phyloP scores from a whole-genome alignment of 352 stramenopile genomes.

The Globisporangium viniferum region DNA sequence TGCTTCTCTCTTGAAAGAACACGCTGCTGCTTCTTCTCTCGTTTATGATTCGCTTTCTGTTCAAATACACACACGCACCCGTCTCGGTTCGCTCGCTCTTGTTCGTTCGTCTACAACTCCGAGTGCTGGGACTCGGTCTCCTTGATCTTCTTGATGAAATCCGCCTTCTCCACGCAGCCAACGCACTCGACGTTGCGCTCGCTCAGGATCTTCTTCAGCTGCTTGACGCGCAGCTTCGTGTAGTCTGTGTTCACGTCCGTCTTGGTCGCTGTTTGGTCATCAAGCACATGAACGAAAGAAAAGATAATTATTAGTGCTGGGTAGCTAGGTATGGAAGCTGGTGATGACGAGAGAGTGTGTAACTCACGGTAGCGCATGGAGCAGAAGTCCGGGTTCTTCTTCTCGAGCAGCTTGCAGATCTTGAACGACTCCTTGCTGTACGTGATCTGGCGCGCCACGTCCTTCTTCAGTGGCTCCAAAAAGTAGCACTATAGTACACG shows the following conservation, averaged over 20 bases:
- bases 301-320: neutral
- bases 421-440: constrained; percentile 92
- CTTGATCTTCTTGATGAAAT: constrained; percentile 95
- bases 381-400: constrained; percentile 95
- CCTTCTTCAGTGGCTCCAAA: constrained; percentile 92
- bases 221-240: constrained; percentile 93
- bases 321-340: neutral
- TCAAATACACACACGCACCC: constrained; percentile 7
- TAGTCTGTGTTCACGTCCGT: constrained; percentile 94
- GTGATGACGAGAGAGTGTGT: neutral
- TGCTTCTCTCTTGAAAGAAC: neutral
- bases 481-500: constrained; percentile 87
- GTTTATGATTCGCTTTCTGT: constrained; percentile 3
- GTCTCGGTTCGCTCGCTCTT: neutral
- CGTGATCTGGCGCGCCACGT: constrained; percentile 89
- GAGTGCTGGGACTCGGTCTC: constrained; percentile 82
- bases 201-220: constrained; percentile 92
- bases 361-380: constrained; percentile 90
- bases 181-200: constrained; percentile 92
- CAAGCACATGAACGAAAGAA: neutral
- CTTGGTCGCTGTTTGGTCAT: constrained; percentile 76
- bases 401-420: constrained; percentile 93
- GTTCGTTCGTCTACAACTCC: constrained; percentile 60
- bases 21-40: neutral
- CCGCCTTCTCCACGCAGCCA: constrained; percentile 93